Conservation (phyloP, 1,284 basidiomycete genomes). For the Pascua sp. region DNA sequence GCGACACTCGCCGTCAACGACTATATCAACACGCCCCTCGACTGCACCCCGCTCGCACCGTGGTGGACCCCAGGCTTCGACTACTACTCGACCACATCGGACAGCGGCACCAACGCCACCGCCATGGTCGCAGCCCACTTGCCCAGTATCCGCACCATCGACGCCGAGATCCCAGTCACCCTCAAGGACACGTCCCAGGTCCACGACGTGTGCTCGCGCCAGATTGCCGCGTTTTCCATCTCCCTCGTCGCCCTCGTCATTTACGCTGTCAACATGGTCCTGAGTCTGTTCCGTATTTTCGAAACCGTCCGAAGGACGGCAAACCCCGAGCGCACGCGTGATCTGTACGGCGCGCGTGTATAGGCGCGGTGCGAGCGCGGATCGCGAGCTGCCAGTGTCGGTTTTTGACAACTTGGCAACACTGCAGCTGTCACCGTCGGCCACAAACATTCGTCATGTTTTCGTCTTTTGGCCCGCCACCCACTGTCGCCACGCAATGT, state of each 20-base stretch:
- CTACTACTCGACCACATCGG: slow-evolving; percentile 3
- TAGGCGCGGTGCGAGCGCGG: no score
- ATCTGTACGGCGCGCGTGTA: no score
- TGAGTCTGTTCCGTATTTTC: slow-evolving; percentile 53
- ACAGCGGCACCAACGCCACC: background rate
- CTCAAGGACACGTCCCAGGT: background rate
- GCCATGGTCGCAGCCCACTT: background rate
- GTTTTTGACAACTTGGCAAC: no score
- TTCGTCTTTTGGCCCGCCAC: no score
- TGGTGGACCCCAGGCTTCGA: slow-evolving; percentile 35
- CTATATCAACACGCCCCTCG: slow-evolving; percentile 55
- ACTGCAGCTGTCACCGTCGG: no score
- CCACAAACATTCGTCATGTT: no score
- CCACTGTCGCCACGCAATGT: no score
- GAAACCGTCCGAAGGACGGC: slow-evolving; percentile 49
- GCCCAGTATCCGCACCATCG: background rate
- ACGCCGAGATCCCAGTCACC: background rate
- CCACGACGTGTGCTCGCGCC: slow-evolving; percentile 38
- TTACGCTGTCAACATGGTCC: slow-evolving; percentile 51
- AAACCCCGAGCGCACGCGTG: background rate
- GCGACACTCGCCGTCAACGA: slow-evolving; percentile 55
- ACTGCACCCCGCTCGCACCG: slow-evolving; percentile 46
- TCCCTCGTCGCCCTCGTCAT: slow-evolving; percentile 41
- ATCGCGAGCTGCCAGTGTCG: no score
- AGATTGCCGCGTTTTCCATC: slow-evolving; percentile 47